A percentile compares a stretch with the other conserved stretches of the same genome.
Conservation (phyloP, 2,329 filamentous ascomycete genomes). For the Colletotrichum lini region DNA sequence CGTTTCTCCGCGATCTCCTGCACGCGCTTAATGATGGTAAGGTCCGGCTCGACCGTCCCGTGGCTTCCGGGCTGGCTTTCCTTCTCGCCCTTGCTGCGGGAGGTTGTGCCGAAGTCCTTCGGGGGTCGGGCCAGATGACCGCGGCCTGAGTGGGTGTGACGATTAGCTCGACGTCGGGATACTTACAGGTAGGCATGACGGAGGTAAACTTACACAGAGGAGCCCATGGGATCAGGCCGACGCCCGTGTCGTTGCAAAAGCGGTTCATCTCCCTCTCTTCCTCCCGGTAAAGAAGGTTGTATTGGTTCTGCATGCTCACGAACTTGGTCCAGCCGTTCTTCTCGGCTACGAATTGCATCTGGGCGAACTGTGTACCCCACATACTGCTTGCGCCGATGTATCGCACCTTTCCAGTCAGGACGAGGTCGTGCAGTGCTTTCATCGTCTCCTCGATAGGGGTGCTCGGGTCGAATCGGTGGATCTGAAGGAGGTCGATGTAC, state of each 20-base stretch:
- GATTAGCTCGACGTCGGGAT: neutral
- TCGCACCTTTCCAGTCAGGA: slow-evolving; percentile 69
- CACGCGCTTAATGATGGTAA: slow-evolving; percentile 52
- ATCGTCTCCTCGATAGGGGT: slow-evolving; percentile 73
- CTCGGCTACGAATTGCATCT: slow-evolving; percentile 66
- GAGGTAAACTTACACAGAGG: slow-evolving; percentile 29
- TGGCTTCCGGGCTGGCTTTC: slow-evolving; percentile 47
- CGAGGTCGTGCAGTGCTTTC: slow-evolving; percentile 72
- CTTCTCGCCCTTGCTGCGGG: slow-evolving; percentile 52
- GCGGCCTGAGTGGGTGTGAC: slow-evolving; percentile 37
- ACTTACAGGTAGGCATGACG: too few species aligned
- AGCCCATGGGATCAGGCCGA: slow-evolving; percentile 55
- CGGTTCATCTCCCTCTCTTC: slow-evolving; percentile 64
- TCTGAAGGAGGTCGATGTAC: slow-evolving; percentile 74
- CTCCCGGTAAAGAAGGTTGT: slow-evolving; percentile 70
- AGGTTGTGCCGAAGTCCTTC: slow-evolving; percentile 41
- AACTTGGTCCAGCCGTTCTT: slow-evolving; percentile 70
- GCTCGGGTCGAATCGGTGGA: slow-evolving; percentile 69
- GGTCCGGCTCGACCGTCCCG: slow-evolving; percentile 52
- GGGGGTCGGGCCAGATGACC: slow-evolving; percentile 51
- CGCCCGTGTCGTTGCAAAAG: slow-evolving; percentile 59
- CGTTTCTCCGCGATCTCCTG: slow-evolving; percentile 72
- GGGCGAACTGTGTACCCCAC: slow-evolving; percentile 64
- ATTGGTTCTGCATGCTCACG: slow-evolving; percentile 70
- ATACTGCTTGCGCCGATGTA: slow-evolving; percentile 68